Conservation (phyloP, 164 flowering plant species). For the Magnolia kwangsiensis region DNA sequence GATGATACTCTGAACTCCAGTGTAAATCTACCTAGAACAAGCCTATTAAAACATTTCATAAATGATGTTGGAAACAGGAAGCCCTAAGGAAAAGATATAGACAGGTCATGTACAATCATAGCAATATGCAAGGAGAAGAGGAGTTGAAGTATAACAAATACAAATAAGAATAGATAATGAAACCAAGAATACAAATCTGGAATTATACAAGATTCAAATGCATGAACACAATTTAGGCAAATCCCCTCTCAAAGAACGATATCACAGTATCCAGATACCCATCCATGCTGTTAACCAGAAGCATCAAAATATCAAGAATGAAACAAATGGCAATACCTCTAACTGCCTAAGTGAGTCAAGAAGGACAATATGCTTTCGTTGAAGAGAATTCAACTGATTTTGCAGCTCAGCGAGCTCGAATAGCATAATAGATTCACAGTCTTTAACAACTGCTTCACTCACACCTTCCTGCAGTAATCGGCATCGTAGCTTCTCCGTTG, state of each 20-base stretch:
- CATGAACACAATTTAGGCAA: not conserved
- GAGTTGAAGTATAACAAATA: not conserved
- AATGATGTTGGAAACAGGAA: no score
- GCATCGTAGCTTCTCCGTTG: slow-evolving; percentile 78
- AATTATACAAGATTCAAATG: not conserved
- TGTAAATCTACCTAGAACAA: no score
- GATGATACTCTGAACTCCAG: no score
- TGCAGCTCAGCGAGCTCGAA: slow-evolving; percentile 69
- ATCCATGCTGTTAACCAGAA: not conserved
- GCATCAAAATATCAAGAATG: not conserved
- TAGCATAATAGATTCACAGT: slow-evolving; percentile 88
- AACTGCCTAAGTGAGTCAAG: slow-evolving; percentile 77
- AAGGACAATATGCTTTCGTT: slow-evolving; percentile 63
- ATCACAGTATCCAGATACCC: not conserved
- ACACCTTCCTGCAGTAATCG: slow-evolving; percentile 70
- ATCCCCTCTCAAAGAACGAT: not conserved
- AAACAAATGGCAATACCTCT: slow-evolving; percentile 52
- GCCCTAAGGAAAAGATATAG: no score
- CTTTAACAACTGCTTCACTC: slow-evolving; percentile 59
- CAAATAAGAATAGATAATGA: not conserved
- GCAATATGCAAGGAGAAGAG: no score
- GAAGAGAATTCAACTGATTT: slow-evolving; percentile 64
- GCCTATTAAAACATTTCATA: no score
- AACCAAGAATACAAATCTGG: not conserved
- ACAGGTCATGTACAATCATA: no score